phyloP scores from a whole-genome alignment of 106 monocot genomes.

The Dendrobium catenatum region DNA sequence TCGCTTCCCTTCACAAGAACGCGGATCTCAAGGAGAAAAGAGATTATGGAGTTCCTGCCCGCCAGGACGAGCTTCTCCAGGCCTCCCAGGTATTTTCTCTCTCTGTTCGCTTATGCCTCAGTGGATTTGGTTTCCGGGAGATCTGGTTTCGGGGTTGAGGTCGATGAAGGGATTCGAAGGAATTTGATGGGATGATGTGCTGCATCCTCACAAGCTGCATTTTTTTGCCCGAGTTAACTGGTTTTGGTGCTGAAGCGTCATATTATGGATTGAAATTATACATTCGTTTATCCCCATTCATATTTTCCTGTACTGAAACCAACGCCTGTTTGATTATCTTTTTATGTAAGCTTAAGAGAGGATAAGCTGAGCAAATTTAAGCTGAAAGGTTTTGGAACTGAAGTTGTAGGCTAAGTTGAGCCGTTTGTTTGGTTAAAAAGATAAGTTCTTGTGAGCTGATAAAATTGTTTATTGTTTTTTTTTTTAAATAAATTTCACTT shows the following conservation, averaged over 20 bases:
- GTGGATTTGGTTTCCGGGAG: too few relatives aligned
- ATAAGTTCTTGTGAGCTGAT: neutral
- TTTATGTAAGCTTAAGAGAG: neutral
- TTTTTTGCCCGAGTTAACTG: neutral
- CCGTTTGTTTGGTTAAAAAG: neutral
- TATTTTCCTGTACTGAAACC: neutral
- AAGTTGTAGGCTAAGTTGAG: neutral
- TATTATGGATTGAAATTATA: neutral
- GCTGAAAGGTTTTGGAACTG: neutral
- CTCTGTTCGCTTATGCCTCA: neutral
- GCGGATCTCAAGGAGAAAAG: conserved; percentile 28
- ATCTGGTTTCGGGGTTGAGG: neutral
- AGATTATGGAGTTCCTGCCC: conserved; percentile 14
- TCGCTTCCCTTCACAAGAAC: conserved; percentile 26
- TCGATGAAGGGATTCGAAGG: neutral
- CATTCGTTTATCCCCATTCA: neutral
- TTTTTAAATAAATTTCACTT: neutral
- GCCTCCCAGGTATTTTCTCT: conserved; percentile 33
- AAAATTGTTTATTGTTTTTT: neutral
- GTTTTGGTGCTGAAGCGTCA: neutral
- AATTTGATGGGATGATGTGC: neutral
- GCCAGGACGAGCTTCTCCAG: conserved; percentile 44
- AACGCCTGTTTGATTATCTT: neutral
- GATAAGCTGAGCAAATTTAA: neutral
- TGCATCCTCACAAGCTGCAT: neutral